Evolutionary conservation across 805 yeast genomes (phyloP).

Genomic region (Saturnispora besseyi): DNA sequence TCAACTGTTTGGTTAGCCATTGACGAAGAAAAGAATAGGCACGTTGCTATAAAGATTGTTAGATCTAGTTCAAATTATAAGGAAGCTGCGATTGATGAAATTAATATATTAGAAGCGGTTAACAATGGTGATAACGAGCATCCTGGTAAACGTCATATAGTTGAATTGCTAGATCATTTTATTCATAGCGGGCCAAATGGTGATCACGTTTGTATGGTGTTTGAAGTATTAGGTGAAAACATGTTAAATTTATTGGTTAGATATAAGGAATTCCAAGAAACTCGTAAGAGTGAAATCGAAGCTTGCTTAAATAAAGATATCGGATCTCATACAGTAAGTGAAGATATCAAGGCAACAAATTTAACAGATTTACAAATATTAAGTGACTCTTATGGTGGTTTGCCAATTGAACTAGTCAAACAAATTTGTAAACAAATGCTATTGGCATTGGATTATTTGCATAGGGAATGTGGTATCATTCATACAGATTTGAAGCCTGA

Average conservation of each 20-base stretch:
- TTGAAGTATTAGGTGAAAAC: constrained; percentile 57
- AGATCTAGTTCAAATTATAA: constrained; percentile 43
- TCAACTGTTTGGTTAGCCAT: constrained; percentile 63
- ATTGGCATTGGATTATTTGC: constrained; percentile 48
- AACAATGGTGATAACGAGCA: constrained; percentile 28
- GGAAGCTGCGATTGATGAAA: constrained; percentile 61
- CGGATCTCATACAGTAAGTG: not conserved
- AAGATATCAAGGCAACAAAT: constrained; percentile 18
- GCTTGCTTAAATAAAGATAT: constrained; percentile 2
- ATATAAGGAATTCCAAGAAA: constrained; percentile 33
- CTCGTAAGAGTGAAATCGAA: constrained; percentile 22
- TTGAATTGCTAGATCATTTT: constrained; percentile 47
- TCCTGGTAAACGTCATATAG: constrained; percentile 45
- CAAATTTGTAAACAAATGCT: constrained; percentile 49
- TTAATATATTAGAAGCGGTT: constrained; percentile 36
- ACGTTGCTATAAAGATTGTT: constrained; percentile 57
- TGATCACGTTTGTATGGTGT: constrained; percentile 55
- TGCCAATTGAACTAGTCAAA: constrained; percentile 46
- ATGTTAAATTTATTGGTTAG: constrained; percentile 41
- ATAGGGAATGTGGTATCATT: constrained; percentile 52
- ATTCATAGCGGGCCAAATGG: constrained; percentile 54
- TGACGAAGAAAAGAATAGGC: constrained; percentile 30
- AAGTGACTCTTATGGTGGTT: constrained; percentile 39
- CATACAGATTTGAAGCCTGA: constrained; percentile 77
- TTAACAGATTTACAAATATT: constrained; percentile 29